These are phyloP conservation scores for Flaveria brownii DNA, from an alignment of 129 eudicot genomes.

Conservation along the genomic window DNA sequence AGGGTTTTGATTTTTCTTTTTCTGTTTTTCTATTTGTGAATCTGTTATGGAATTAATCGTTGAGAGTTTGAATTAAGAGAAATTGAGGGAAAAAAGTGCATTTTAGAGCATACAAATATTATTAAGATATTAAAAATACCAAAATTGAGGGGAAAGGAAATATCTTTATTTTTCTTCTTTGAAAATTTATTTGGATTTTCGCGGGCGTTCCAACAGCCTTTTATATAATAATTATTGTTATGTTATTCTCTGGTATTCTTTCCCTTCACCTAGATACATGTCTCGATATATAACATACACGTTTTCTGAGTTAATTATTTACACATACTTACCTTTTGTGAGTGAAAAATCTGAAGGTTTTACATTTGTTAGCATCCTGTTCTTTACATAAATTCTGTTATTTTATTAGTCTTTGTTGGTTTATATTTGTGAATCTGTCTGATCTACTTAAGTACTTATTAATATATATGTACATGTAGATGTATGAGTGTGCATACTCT, in stretches of 20 bases:
- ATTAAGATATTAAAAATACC: conserved; percentile 9
- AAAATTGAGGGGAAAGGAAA: conserved; percentile 24
- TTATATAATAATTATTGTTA: neutral
- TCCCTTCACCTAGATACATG: conserved; percentile 18
- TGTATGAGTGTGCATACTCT: conserved; percentile 22
- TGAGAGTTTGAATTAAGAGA: conserved; percentile 13
- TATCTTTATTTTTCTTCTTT: conserved; percentile 28
- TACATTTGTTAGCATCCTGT: conserved; percentile 19
- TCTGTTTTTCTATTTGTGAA: neutral
- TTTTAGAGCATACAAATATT: conserved; percentile 14
- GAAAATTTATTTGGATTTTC: conserved; percentile 37
- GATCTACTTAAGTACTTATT: conserved; percentile 17
- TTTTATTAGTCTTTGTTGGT: conserved; percentile 28
- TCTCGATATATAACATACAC: neutral
- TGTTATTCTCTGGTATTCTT: too few species aligned
- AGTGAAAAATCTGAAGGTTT: neutral
- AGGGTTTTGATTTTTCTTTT: conserved; percentile 21
- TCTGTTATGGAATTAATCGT: neutral
- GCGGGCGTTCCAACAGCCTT: conserved; percentile 37
- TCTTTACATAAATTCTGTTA: conserved; percentile 12
- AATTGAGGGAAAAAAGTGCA: conserved; percentile 29
- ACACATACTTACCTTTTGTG: conserved; percentile 16
- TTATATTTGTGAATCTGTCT: conserved; percentile 13
- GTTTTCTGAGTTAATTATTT: conserved; percentile 1
- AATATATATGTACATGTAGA: conserved; percentile 13